These are phyloP conservation scores for Hypoxylon sp. DNA, from an alignment of 2,329 filamentous ascomycete species.

Conservation along the genomic window DNA sequence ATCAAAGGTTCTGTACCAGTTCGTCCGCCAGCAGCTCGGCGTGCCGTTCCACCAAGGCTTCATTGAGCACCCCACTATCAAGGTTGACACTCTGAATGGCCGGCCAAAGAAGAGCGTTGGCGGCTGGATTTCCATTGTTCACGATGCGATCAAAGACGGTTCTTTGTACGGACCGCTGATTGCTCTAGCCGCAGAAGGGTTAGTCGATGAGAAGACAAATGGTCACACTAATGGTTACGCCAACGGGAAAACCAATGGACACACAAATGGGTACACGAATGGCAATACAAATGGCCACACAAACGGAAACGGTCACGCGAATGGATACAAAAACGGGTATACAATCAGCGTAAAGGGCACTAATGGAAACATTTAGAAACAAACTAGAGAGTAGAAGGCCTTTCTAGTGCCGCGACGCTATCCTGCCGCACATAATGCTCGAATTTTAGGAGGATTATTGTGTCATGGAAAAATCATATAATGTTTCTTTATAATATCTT, in stretches of 20 bases:
- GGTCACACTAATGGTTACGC: conserved; percentile 24
- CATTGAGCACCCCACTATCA: conserved; percentile 42
- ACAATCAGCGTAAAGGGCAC: conserved; percentile 15
- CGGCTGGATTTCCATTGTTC: conserved; percentile 45
- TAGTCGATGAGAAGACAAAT: conserved; percentile 29
- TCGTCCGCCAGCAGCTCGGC: conserved; percentile 42
- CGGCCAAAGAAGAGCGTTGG: conserved; percentile 46
- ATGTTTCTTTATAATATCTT: no score
- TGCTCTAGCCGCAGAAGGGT: conserved; percentile 31
- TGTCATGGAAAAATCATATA: no score
- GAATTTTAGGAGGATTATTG: no score
- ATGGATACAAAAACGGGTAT: conserved; percentile 22
- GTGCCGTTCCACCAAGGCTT: conserved; percentile 49
- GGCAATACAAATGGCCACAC: conserved; percentile 16
- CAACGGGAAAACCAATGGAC: conserved; percentile 23
- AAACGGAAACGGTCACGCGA: conserved; percentile 27
- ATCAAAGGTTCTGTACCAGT: conserved; percentile 37
- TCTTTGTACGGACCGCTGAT: conserved; percentile 40
- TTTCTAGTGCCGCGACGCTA: neutral
- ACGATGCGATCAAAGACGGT: conserved; percentile 43
- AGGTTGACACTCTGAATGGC: conserved; percentile 33
- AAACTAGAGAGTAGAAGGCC: neutral
- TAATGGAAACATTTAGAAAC: conserved; percentile 21
- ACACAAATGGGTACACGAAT: conserved; percentile 19
- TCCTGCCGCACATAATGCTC: neutral